Percentiles rank a stretch among this genome's conserved stretches.
Conservation (phyloP, 371 early-diverging fungal species). For the Smittium culicis region DNA sequence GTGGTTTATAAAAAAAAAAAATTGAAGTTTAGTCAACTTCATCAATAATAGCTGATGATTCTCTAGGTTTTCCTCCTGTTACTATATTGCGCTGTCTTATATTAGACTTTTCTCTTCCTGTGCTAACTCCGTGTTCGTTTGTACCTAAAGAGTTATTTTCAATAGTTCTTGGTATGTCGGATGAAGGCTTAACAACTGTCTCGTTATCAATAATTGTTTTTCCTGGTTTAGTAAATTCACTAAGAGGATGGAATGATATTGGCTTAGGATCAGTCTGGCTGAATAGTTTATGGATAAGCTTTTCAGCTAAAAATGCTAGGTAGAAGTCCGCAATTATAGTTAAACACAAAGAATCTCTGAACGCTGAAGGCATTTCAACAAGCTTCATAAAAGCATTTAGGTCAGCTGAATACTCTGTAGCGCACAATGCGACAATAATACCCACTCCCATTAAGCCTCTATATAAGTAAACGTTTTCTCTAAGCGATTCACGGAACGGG, state of each 20-base stretch:
- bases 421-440: constrained; percentile 73
- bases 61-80: neutral
- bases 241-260: neutral
- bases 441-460: constrained; percentile 77
- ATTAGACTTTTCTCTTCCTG: neutral
- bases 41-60: neutral
- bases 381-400: constrained; percentile 83
- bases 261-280: neutral
- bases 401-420: constrained; percentile 75
- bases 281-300: neutral
- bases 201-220: neutral
- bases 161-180: neutral
- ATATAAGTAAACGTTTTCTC: constrained; percentile 88
- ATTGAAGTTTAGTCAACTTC: neutral
- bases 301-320: constrained; percentile 33
- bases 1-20: no score
- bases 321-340: constrained; percentile 40
- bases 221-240: neutral
- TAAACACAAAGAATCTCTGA: constrained; percentile 34
- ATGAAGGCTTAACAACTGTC: neutral
- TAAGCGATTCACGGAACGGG: constrained; percentile 96
- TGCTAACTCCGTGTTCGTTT: neutral
- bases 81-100: neutral
- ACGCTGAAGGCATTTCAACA: constrained; percentile 67
- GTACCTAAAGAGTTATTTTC: neutral